phyloP scores from a whole-genome alignment of 306 rosid species.

The Phaseolus lunatus region DNA sequence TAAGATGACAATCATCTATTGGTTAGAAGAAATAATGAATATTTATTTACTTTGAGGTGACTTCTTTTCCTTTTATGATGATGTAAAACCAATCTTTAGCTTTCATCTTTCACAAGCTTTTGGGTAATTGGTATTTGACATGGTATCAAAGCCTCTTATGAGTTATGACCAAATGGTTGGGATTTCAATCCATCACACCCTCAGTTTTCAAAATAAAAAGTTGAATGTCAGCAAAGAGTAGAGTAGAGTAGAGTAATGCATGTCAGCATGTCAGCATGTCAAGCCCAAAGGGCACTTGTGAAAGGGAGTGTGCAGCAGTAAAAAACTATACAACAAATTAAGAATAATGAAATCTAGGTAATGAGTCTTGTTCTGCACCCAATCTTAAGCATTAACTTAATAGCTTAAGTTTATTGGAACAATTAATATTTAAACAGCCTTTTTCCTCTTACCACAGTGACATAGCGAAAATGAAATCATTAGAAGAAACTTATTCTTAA shows the following conservation, averaged over 20 bases:
- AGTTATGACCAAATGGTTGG: not conserved
- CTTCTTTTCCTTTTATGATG: not conserved
- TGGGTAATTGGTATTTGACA: slow-evolving; percentile 21
- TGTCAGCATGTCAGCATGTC: not conserved
- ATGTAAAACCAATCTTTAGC: slow-evolving; percentile 16
- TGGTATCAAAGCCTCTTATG: slow-evolving; percentile 4
- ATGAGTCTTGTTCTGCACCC: not conserved
- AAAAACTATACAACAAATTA: not conserved
- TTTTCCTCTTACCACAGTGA: not conserved
- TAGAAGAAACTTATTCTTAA: slow-evolving; percentile 11
- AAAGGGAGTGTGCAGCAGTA: not conserved
- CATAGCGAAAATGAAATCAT: slow-evolving; percentile 19
- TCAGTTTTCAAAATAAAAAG: not conserved
- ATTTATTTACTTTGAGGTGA: not conserved
- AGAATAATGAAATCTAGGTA: not conserved
- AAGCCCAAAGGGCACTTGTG: not conserved
- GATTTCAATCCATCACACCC: not conserved
- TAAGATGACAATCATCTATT: not conserved
- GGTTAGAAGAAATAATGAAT: slow-evolving; percentile 7
- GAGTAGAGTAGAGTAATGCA: not conserved
- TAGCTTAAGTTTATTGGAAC: not conserved
- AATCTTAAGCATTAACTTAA: not conserved
- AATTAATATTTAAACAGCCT: not conserved
- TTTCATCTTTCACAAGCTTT: not conserved
- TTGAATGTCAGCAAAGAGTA: not conserved